Evolutionary conservation across 2,329 filamentous ascomycete species (phyloP).

Genomic region (Aspergillus brasiliensis): DNA sequence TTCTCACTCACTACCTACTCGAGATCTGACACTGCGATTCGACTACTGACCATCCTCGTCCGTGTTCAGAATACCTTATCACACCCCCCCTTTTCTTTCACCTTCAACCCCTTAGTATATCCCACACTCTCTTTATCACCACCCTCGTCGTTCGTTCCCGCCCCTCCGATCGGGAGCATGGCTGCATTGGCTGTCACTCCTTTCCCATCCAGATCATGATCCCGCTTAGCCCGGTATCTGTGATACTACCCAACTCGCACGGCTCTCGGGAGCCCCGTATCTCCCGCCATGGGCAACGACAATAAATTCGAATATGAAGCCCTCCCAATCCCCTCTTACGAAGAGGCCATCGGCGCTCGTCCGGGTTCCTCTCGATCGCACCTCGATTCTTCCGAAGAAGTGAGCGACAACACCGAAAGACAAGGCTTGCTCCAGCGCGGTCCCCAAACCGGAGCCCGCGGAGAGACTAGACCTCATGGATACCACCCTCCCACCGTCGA

Average conservation of each 20-base stretch:
- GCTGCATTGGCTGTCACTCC: constrained; percentile 31
- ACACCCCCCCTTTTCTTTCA: constrained; percentile 1
- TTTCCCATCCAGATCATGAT: constrained; percentile 44
- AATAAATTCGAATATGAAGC: constrained; percentile 62
- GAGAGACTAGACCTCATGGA: constrained; percentile 52
- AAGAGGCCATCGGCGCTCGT: constrained; percentile 71
- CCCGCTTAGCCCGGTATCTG: constrained; percentile 32
- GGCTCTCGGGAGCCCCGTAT: constrained; percentile 35
- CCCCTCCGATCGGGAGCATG: constrained; percentile 28
- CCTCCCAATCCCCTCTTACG: constrained; percentile 78
- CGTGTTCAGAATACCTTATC: constrained; percentile 4
- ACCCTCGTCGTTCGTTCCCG: constrained; percentile 9
- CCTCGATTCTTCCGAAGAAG: constrained; percentile 58
- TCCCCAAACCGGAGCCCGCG: constrained; percentile 39
- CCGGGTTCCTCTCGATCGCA: constrained; percentile 53
- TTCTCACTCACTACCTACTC: not conserved
- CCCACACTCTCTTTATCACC: constrained; percentile 6
- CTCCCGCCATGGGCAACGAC: constrained; percentile 47
- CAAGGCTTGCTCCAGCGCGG: constrained; percentile 70
- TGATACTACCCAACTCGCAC: constrained; percentile 32
- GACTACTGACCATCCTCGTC: not conserved
- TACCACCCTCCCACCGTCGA: constrained; percentile 84
- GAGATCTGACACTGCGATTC: not conserved
- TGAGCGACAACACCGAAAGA: constrained; percentile 72
- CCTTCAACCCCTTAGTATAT: not conserved